phyloP scores from a whole-genome alignment of 768 basidiomycete species.

The Mycena pura region DNA sequence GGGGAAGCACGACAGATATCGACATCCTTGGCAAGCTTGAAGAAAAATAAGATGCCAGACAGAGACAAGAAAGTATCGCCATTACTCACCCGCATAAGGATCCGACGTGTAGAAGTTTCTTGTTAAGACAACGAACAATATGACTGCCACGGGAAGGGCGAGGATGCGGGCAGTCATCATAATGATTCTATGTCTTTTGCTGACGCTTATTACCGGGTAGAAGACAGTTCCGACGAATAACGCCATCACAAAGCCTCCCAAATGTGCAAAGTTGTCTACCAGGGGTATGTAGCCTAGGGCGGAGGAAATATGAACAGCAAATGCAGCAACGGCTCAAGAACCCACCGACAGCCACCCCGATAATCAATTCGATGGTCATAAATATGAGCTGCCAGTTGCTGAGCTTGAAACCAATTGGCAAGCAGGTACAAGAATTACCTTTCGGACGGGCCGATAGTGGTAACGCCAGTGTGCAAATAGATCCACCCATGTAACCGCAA shows the following conservation, averaged over 20 bases:
- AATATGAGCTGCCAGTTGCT: constrained; percentile 65
- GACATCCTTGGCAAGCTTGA: constrained; percentile 84
- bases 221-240: constrained; percentile 83
- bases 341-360: constrained; percentile 81
- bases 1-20: constrained; percentile 91
- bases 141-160: constrained; percentile 76
- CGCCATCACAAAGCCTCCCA: constrained; percentile 87
- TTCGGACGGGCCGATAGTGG: constrained; percentile 80
- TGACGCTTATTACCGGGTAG: constrained; percentile 87
- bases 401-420: neutral
- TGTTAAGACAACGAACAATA: constrained; percentile 83
- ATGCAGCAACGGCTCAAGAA: neutral
- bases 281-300: constrained; percentile 33
- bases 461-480: constrained; percentile 92
- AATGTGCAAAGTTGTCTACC: constrained; percentile 93
- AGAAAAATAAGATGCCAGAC: constrained; percentile 1
- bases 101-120: constrained; percentile 91
- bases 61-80: constrained; percentile 8
- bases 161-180: constrained; percentile 76
- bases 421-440: constrained; percentile 49
- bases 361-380: constrained; percentile 84
- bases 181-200: constrained; percentile 73
- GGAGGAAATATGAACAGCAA: neutral
- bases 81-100: constrained; percentile 81
- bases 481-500: constrained; percentile 87